Conservation (phyloP, 2,329 filamentous ascomycete species). For the Ambrosiella xylebori region DNA sequence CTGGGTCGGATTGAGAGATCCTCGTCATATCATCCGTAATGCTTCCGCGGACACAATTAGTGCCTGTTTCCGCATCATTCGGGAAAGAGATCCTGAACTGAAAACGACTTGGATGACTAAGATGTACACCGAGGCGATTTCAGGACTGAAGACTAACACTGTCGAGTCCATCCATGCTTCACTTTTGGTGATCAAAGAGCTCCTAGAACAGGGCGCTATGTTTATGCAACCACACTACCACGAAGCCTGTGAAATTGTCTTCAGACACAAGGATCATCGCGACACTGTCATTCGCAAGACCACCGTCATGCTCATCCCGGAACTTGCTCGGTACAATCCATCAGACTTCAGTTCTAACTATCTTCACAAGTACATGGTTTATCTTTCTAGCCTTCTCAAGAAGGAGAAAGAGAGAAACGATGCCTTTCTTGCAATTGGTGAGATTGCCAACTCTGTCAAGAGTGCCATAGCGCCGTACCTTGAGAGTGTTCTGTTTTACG, state of each 20-base stretch:
- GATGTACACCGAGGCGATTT: constrained; percentile 72
- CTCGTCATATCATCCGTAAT: constrained; percentile 76
- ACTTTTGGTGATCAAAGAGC: constrained; percentile 76
- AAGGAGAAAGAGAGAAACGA: constrained; percentile 88
- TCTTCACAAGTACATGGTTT: constrained; percentile 92
- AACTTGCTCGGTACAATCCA: constrained; percentile 82
- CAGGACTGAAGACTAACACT: constrained; percentile 62
- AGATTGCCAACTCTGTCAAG: constrained; percentile 90
- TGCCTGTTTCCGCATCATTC: constrained; percentile 89
- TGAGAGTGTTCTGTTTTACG: constrained; percentile 83
- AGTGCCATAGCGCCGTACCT: constrained; percentile 90
- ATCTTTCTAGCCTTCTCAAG: constrained; percentile 82
- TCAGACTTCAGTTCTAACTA: constrained; percentile 76
- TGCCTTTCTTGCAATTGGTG: constrained; percentile 88
- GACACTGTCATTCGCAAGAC: constrained; percentile 78
- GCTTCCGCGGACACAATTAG: constrained; percentile 86
- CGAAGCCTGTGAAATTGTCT: constrained; percentile 81
- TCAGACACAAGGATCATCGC: constrained; percentile 81
- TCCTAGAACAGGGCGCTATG: constrained; percentile 91
- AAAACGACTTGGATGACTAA: constrained; percentile 77
- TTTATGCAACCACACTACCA: constrained; percentile 95
- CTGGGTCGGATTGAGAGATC: constrained; percentile 84
- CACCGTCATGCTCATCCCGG: constrained; percentile 78
- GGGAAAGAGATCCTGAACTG: constrained; percentile 76
- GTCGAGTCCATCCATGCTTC: constrained; percentile 90